Evolutionary conservation across 2,329 filamentous ascomycete genomes (phyloP), one percentile per base, ranked within the genome.

Genomic region (Talaromyces sp.): DNA sequence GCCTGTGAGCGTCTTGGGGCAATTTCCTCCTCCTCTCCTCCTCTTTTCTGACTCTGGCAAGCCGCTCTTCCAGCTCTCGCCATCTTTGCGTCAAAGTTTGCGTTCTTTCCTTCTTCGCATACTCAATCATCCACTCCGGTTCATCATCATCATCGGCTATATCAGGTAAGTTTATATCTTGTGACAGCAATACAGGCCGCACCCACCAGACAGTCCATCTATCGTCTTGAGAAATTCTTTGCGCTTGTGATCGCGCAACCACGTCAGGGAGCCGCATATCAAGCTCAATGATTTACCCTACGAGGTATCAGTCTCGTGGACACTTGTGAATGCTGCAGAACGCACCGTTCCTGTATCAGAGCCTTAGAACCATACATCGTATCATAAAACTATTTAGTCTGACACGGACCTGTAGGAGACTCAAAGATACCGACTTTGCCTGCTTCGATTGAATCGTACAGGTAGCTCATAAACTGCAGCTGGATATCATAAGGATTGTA

Each of bases 271-370:
- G 44, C 89, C 90, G 72, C 93, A 97, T 66, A 97, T 95, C 31
- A 97, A 82, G 67, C 93, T 96, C 50, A 97, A 77, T 1, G 93
- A 96, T 83, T 97, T 97, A 50, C 93, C 93, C 82, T 90, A 66
- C 55, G 62, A 56, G 12, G 40, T 9, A 35, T 65, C 33, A 63
- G 63, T 40, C n/a, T 21, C 37, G 25, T 62, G 11, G 18, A 25
- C 1, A 16, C 12, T 35, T 14, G 16, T 54, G 9, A 54, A 39
- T 6, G 9, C 23, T 21, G 6, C 9, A 6, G 33, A 60, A 50
- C 55, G 33, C 60, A 63, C 62, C 60, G 62, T 63, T 50, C 62
- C 62, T 63, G 56, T 14, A 55, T 40, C 21, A 48, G 18, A 28
- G 44, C 44, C 54, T 60, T 40, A 37, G 31, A 52, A 61, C 12